Evolutionary conservation across 331 rosid genomes (phyloP), one percentile per base, ranked within the genome.

Genomic region (Quercus tomentella): DNA sequence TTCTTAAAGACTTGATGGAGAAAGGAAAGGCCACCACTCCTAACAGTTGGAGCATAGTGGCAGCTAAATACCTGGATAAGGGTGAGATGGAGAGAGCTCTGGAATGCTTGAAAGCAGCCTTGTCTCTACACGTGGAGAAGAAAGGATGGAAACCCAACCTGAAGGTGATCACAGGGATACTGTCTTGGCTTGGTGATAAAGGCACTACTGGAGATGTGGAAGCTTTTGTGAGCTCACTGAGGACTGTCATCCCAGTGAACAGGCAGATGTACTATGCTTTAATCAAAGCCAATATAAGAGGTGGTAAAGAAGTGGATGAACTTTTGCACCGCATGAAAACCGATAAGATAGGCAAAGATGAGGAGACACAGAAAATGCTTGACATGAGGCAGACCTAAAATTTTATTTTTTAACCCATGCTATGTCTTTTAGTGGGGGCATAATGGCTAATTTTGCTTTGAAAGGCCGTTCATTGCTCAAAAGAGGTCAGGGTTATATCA

Each of bases 171-270:
- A 68, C 83, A 1, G 72, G 66, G 57, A 14, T 92, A 52, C 75
- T 91, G 86, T 80, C 31, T 55, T 89, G 92, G 98, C 84, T 94
- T 69, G 91, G 92, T 77, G 91, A 91, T 37, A 71, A 91, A 22
- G 80, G 92, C 58, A 82, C 84, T 31, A 79, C 79, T 25, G 89
- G 85, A 87, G 94, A 86, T 63, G 89, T 82, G 3, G 90, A 92
- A 87, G 84, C 68, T 71, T 87, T 91, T 80, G 88, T 89, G 55
- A 73, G 82, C 20, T 76, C 86, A 10, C 60, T 92, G 84, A 86
- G 70, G 73, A 77, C 77, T n/a, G 76, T 80, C 35, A 52, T 86
- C 76, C 88, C 86, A 0, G 82, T 82, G 25, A 83, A 82, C 67
- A 82, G 76, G 70, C 84, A 55, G 76, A 84, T 91, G 92, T 89